Base-by-base conservation (phyloP, 306 rosid genomes). In the Lathyrus oleraceus region DNA sequence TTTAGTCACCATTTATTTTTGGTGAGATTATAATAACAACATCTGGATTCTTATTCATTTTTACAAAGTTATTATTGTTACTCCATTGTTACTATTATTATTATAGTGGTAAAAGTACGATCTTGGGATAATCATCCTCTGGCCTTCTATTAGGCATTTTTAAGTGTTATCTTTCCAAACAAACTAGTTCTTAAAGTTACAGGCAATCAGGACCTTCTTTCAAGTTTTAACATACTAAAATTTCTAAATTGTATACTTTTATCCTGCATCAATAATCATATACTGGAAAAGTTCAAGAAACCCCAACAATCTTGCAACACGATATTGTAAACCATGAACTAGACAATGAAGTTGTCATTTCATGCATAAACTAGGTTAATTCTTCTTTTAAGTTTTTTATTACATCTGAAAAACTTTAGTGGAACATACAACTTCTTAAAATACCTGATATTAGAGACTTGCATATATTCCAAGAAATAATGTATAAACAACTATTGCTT, bases 361-460 rank as follows among this genome's bases (percentile, higher is more conserved):
- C 69, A 57, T 60, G 74, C 35, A 51, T 25, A 82, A 63, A 52
- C 52, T n/a, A 68, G 76, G 74, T 67, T 35, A 44, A 40, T 20
- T 45, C 49, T 49, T 51, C 23, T 61, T 68, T 28, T 1, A 58
- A 63, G 10, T 57, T 70, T 58, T 35, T 25, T 72, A 14, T 16
- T 30, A 56, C 28, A 62, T 23, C 71, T n/a, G 27, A 78, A 63
- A 32, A 35, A 5, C n/a, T 51, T 61, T 49, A 72, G 30, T 62
- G 67, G n/a, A 66, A 47, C 20, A 61, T 38, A 63, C 23, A 76
- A 67, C 28, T 68, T 72, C 42, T 69, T 65, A 39, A 43, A 44
- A 47, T 79, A 93, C 98, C 98, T 93, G 98, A 82, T 93, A 93
- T 27, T 97, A 94, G 16, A 93, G 94, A 78, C 90, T 94, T 65